A percentile compares a stretch with the other conserved stretches of the same genome.
phyloP scores from a whole-genome alignment of 2,329 filamentous ascomycete genomes.

The Paecilomyces formosus region DNA sequence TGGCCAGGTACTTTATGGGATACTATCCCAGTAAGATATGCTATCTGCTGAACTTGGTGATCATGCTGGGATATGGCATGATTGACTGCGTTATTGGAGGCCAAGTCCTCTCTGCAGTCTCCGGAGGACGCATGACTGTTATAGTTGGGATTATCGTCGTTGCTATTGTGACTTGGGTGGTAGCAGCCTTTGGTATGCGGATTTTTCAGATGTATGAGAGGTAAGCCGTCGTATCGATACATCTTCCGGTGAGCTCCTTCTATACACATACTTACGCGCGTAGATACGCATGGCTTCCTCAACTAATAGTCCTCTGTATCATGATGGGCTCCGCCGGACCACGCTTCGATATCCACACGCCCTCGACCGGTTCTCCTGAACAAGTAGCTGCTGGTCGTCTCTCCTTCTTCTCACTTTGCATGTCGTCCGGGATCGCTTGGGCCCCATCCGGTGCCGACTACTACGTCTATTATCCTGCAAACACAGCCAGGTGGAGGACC shows the following conservation, averaged over 20 bases:
- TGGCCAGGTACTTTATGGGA: conserved; percentile 36
- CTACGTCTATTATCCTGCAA: conserved; percentile 37
- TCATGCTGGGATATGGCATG: conserved; percentile 37
- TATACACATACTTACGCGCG: not conserved
- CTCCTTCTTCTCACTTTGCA: conserved; percentile 28
- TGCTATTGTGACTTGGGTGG: conserved; percentile 24
- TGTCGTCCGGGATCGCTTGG: conserved; percentile 29
- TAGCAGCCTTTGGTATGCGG: conserved; percentile 34
- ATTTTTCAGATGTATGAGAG: conserved; percentile 38
- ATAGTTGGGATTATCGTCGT: conserved; percentile 32
- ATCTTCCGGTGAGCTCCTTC: not conserved
- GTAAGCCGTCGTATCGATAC: conserved; percentile 13
- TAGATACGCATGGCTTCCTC: conserved; percentile 35
- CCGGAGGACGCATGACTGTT: conserved; percentile 29
- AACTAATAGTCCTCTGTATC: conserved; percentile 33
- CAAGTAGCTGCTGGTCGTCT: conserved; percentile 29
- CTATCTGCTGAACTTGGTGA: conserved; percentile 34
- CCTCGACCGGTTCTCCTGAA: conserved; percentile 16
- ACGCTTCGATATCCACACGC: conserved; percentile 25
- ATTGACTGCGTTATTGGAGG: conserved; percentile 37
- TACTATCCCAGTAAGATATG: conserved; percentile 35
- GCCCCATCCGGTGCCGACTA: conserved; percentile 33
- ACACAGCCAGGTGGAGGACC: conserved; percentile 26
- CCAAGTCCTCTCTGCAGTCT: conserved; percentile 36
- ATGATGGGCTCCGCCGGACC: conserved; percentile 34